Conservation (phyloP, 495 filamentous ascomycete genomes). For the Aspergillus taichungensis region DNA sequence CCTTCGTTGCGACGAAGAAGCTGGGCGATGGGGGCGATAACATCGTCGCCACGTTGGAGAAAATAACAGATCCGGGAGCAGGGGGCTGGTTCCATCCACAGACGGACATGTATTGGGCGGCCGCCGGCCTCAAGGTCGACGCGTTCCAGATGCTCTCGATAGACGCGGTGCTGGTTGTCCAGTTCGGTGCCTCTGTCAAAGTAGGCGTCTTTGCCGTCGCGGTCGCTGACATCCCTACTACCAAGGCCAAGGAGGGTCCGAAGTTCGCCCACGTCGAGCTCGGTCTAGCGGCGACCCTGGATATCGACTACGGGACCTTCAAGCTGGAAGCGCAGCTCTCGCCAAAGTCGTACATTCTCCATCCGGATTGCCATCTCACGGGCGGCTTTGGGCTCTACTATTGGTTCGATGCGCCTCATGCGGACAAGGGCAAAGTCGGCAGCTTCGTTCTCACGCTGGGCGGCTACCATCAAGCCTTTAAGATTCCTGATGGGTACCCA, state of each 20-base stretch:
- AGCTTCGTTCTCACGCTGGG: constrained; percentile 47
- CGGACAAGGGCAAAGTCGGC: constrained; percentile 13
- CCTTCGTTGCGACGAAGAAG: constrained; percentile 21
- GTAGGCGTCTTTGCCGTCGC: constrained; percentile 34
- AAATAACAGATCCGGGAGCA: too few species aligned
- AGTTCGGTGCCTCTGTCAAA: constrained; percentile 17
- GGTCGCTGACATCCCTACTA: constrained; percentile 23
- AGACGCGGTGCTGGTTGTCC: constrained; percentile 28
- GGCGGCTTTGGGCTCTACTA: constrained; percentile 40
- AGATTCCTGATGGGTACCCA: constrained; percentile 31
- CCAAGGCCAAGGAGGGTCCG: background rate
- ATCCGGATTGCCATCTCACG: constrained; percentile 33
- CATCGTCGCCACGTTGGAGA: constrained; percentile 6
- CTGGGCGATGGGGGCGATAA: constrained; percentile 1
- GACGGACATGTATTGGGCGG: constrained; percentile 28
- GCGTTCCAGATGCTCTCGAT: constrained; percentile 35
- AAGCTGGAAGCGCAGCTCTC: constrained; percentile 33
- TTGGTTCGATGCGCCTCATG: constrained; percentile 40
- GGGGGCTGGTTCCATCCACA: constrained; percentile 14
- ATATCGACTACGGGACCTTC: constrained; percentile 28
- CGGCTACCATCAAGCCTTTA: constrained; percentile 39
- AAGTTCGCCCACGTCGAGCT: constrained; percentile 34
- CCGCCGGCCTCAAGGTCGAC: constrained; percentile 28
- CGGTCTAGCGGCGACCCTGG: constrained; percentile 23
- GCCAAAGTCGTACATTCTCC: constrained; percentile 34